Conservation (phyloP, 2,329 filamentous ascomycete genomes). For the Biscogniauxia sp. region DNA sequence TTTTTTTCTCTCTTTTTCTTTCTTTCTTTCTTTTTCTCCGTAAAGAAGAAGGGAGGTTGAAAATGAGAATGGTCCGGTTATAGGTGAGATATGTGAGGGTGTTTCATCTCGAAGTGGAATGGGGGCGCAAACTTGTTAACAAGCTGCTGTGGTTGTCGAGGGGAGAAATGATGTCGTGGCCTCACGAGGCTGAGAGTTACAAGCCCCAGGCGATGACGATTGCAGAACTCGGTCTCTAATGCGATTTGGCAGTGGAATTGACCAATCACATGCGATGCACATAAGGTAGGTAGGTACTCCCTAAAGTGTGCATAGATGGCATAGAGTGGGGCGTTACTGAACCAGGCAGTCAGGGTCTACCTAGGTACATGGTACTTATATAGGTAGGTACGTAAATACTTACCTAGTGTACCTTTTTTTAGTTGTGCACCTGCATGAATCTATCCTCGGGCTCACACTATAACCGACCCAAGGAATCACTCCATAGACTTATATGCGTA, state of each 20-base stretch:
- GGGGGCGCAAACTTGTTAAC: neutral
- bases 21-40: too few species aligned
- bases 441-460: too few species aligned
- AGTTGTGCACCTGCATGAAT: too few species aligned
- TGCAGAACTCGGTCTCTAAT: neutral
- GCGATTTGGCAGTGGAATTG: constrained; percentile 5
- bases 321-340: too few species aligned
- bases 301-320: too few species aligned
- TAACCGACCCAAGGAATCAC: too few species aligned
- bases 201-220: neutral
- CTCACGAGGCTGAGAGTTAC: constrained; percentile 7
- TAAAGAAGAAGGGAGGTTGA: neutral
- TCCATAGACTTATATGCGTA: too few species aligned
- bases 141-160: constrained; percentile 6
- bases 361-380: too few species aligned
- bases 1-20: neutral
- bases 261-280: constrained; percentile 4
- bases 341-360: too few species aligned
- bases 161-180: constrained; percentile 13
- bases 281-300: too few species aligned
- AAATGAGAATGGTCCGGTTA: neutral
- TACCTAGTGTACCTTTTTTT: too few species aligned
- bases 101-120: neutral
- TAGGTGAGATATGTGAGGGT: neutral
- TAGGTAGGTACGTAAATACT: too few species aligned